Base-by-base conservation (phyloP, 768 basidiomycete genomes). In the Trametes villosa region DNA sequence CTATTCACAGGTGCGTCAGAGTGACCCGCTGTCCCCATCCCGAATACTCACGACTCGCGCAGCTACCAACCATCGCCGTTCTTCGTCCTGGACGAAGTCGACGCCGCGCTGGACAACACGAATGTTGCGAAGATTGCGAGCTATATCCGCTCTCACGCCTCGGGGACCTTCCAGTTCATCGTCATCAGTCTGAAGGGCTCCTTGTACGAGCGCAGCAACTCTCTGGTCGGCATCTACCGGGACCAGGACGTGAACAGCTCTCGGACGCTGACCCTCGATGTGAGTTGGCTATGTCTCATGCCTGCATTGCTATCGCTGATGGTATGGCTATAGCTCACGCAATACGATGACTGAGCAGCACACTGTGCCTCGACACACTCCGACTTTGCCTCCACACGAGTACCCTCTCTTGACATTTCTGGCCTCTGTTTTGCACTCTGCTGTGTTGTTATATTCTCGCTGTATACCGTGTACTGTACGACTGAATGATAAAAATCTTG, bases 21-120 rank as follows among this genome's bases (percentile, higher is more conserved):
- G n/a, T n/a, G n/a, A n/a, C n/a, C n/a, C n/a, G n/a, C n/a, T n/a
- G n/a, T 9, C 11, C 26, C 6, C 13, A 12, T 13, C 12, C 0
- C 44, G 29, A 9, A 47, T 30, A 13, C 40, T 9, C 38, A 33
- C 12, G 49, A 24, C 11, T 9, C 27, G 24, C 49, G 0, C 60
- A 96, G 96, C 67, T 98, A 93, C 72, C 95, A 96, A 71, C 96
- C 96, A 0, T 92, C 96, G 3, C 96, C 96, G 0, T 98, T 98
- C 80, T 98, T 98, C 72, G 96, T 98, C 15, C 81, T 98, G n/a
- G 96, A 98, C 70, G 96, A 98, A 75, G 94, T 97, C 26, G 96
- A 98, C 66, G 97, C 97, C 12, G 96, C 97, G 0, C 81, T 98
- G 40, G 96, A 98, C 77, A 96, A 98, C 72, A 97, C 95, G n/a